Evolutionary conservation across 805 yeast genomes (phyloP).

Genomic region (Ogataea populi-albae): DNA sequence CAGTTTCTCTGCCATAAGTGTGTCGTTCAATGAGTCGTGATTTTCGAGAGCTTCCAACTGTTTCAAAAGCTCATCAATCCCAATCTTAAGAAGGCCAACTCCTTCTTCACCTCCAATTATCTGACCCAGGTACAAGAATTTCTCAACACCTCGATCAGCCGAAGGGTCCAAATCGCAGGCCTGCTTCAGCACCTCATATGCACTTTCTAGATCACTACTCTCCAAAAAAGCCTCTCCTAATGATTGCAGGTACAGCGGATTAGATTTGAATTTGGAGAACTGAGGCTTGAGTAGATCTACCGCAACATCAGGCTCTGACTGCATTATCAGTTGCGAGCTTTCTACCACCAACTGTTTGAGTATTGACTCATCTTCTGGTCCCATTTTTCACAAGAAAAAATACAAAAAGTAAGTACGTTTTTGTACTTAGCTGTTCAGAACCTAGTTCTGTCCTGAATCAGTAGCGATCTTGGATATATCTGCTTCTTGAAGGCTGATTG

Average conservation of each 20-base stretch:
- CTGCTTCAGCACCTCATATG: constrained; percentile 56
- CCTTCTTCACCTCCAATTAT: constrained; percentile 83
- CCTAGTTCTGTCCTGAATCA: too few species aligned
- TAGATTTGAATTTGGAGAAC: constrained; percentile 34
- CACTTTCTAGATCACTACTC: constrained; percentile 72
- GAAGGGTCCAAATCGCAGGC: constrained; percentile 69
- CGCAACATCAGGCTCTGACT: constrained; percentile 54
- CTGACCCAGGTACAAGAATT: constrained; percentile 88
- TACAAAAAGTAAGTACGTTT: too few species aligned
- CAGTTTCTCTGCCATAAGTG: constrained; percentile 20
- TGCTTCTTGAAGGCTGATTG: too few species aligned
- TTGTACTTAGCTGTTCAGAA: too few species aligned
- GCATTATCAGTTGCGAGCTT: constrained; percentile 38
- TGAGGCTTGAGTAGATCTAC: constrained; percentile 44
- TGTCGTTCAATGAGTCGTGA: constrained; percentile 6
- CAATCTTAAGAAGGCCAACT: constrained; percentile 56
- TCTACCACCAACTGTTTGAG: constrained; percentile 12
- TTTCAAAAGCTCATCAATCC: constrained; percentile 50
- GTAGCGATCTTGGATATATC: too few species aligned
- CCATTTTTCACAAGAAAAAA: constrained; percentile 3
- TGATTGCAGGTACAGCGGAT: constrained; percentile 47
- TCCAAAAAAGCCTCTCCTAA: constrained; percentile 81
- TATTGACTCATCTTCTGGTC: constrained; percentile 5
- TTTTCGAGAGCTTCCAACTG: constrained; percentile 33
- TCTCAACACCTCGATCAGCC: constrained; percentile 69